Conservation (phyloP, 108 stramenopile genomes). For the Licmophora abbreviata region DNA sequence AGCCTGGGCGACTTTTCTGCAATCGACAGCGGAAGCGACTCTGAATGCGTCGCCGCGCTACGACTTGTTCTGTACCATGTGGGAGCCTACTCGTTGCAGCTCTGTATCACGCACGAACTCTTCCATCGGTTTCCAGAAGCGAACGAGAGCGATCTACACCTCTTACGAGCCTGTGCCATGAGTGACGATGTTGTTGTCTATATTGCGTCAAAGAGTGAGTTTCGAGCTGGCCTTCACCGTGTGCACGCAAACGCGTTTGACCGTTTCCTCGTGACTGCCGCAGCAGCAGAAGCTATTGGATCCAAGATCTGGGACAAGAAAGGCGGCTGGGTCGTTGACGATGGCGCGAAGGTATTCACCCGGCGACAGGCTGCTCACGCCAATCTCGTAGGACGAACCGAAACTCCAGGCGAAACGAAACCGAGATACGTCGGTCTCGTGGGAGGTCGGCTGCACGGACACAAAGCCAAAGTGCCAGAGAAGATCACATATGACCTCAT, state of each 20-base stretch:
- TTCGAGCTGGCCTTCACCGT: slow-evolving; percentile 43
- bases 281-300: slow-evolving; percentile 25
- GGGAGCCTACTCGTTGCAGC: slow-evolving; percentile 22
- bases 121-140: slow-evolving; percentile 26
- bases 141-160: slow-evolving; percentile 24
- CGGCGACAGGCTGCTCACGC: slow-evolving; percentile 5
- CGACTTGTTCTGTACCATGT: slow-evolving; percentile 33
- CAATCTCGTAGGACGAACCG: background rate
- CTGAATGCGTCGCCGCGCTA: slow-evolving; percentile 14
- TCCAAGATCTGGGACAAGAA: slow-evolving; percentile 16
- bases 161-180: slow-evolving; percentile 14
- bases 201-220: slow-evolving; percentile 32
- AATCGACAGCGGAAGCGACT: background rate
- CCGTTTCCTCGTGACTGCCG: slow-evolving; percentile 9
- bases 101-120: slow-evolving; percentile 23
- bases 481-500: slow-evolving; percentile 27
- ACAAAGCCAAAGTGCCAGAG: slow-evolving; percentile 16
- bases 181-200: slow-evolving; percentile 43
- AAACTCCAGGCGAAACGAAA: background rate
- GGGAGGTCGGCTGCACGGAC: slow-evolving; percentile 41
- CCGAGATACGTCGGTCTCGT: slow-evolving; percentile 38
- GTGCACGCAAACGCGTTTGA: slow-evolving; percentile 11
- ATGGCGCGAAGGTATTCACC: slow-evolving; percentile 23
- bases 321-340: slow-evolving; percentile 22
- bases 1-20: background rate